phyloP scores from a whole-genome alignment of 805 yeast genomes.

The Ogataea philodendri region DNA sequence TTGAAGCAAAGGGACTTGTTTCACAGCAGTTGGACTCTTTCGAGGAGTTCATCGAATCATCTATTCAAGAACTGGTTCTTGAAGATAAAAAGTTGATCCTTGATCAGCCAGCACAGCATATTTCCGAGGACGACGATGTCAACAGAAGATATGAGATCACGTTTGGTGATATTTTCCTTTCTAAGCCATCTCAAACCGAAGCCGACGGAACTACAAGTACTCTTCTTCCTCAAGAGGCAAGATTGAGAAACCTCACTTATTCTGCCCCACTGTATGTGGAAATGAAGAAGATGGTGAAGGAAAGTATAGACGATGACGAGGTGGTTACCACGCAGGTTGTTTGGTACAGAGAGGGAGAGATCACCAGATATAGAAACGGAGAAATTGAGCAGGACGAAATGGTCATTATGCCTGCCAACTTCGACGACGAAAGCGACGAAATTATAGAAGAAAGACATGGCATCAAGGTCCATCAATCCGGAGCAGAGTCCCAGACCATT shows the following conservation, averaged over 20 bases:
- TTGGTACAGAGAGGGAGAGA: slow-evolving; percentile 55
- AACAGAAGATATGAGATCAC: slow-evolving; percentile 92
- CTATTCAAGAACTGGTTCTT: slow-evolving; percentile 94
- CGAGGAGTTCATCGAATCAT: slow-evolving; percentile 94
- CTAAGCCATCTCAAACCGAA: slow-evolving; percentile 97
- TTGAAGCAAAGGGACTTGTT: slow-evolving; percentile 93
- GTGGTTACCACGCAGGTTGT: slow-evolving; percentile 51
- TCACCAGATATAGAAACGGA: slow-evolving; percentile 40
- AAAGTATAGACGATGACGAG: slow-evolving; percentile 70
- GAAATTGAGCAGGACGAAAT: slow-evolving; percentile 26
- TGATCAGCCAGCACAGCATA: slow-evolving; percentile 98
- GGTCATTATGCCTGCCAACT: slow-evolving; percentile 29
- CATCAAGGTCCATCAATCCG: slow-evolving; percentile 32
- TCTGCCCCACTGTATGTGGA: slow-evolving; percentile 96
- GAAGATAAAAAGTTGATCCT: slow-evolving; percentile 92
- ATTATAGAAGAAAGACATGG: slow-evolving; percentile 45
- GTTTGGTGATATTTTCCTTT: slow-evolving; percentile 95
- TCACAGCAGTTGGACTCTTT: slow-evolving; percentile 98
- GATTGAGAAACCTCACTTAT: slow-evolving; percentile 92
- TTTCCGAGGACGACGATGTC: slow-evolving; percentile 83
- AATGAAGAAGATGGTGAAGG: slow-evolving; percentile 86
- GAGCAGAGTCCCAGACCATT: slow-evolving; percentile 42
- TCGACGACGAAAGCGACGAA: slow-evolving; percentile 66
- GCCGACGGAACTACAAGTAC: slow-evolving; percentile 99
- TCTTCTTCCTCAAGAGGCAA: slow-evolving; percentile 96